These are phyloP conservation scores for Sisymbrium altissimum DNA, from an alignment of 345 rosid genomes.

Conservation along the genomic window DNA sequence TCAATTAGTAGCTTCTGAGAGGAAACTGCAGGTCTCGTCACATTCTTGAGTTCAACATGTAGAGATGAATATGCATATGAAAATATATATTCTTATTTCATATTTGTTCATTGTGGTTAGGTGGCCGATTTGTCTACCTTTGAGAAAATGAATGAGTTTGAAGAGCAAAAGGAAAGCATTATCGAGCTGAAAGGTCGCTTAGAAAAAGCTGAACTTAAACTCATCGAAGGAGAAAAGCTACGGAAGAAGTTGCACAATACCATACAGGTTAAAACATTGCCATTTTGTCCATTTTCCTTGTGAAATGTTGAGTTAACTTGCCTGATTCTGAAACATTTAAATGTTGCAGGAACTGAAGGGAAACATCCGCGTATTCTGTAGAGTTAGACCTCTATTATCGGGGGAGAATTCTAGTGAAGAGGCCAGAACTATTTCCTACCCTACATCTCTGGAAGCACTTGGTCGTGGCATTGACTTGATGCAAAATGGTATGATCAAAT, in stretches of 20 bases:
- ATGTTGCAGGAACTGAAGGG: conserved; percentile 84
- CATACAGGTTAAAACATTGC: conserved; percentile 57
- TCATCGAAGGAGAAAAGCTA: conserved; percentile 86
- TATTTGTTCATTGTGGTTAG: conserved; percentile 34
- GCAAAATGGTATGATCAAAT: conserved; percentile 59
- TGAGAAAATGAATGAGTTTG: conserved; percentile 71
- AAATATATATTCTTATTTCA: not conserved
- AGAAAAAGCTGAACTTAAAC: conserved; percentile 81
- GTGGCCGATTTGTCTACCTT: conserved; percentile 70
- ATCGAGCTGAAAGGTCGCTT: conserved; percentile 53
- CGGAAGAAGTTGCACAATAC: conserved; percentile 95
- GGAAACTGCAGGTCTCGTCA: conserved; percentile 58
- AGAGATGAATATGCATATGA: not conserved
- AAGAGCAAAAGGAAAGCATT: conserved; percentile 65
- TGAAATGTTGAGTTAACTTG: not conserved
- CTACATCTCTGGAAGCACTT: conserved; percentile 67
- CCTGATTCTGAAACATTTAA: conserved; percentile 2
- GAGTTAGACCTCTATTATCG: conserved; percentile 81
- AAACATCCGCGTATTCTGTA: conserved; percentile 95
- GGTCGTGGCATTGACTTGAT: conserved; percentile 78
- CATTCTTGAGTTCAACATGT: conserved; percentile 7
- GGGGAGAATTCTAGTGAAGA: conserved; percentile 66
- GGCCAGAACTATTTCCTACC: conserved; percentile 59
- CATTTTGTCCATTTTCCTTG: not conserved
- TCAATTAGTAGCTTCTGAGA: conserved; percentile 63